phyloP scores from a whole-genome alignment of 805 yeast genomes.

The Saccharomyces eubayanus region DNA sequence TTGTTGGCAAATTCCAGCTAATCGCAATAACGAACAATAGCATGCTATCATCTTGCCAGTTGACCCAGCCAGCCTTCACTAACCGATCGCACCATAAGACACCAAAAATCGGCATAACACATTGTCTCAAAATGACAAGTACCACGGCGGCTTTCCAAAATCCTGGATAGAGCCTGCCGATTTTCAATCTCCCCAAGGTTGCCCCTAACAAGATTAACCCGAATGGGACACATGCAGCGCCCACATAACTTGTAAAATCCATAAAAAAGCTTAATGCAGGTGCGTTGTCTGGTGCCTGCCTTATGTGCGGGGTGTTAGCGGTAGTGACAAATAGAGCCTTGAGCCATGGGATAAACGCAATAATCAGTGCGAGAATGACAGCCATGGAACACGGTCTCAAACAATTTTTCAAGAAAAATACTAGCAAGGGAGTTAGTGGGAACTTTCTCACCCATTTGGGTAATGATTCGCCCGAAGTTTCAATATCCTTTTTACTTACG shows the following conservation, averaged over 20 bases:
- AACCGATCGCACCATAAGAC: constrained; percentile 55
- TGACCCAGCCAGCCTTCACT: constrained; percentile 59
- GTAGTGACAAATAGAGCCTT: constrained; percentile 62
- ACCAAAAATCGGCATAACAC: constrained; percentile 77
- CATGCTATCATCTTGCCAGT: constrained; percentile 39
- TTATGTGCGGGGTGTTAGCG: constrained; percentile 38
- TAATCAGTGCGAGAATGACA: constrained; percentile 51
- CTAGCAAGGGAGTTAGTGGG: constrained; percentile 21
- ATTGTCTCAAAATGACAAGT: constrained; percentile 50
- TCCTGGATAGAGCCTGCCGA: constrained; percentile 55
- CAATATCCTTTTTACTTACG: constrained; percentile 24
- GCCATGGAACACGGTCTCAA: constrained; percentile 67
- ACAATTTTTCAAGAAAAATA: constrained; percentile 43
- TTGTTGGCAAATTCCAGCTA: constrained; percentile 77
- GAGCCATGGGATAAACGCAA: constrained; percentile 85
- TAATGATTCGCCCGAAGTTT: constrained; percentile 25
- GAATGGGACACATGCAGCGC: constrained; percentile 83
- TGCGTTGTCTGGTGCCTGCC: constrained; percentile 72
- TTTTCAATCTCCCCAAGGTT: constrained; percentile 67
- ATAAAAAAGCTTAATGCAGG: constrained; percentile 87
- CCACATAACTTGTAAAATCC: constrained; percentile 72
- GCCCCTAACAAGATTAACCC: constrained; percentile 84
- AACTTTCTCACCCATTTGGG: constrained; percentile 24
- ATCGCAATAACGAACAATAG: constrained; percentile 68
- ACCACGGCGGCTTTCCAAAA: constrained; percentile 57